A percentile compares a stretch with the other conserved stretches of the same genome.
Evolutionary conservation across 2,329 filamentous ascomycete species (phyloP).

Genomic region (Fusarium sambucinum): DNA sequence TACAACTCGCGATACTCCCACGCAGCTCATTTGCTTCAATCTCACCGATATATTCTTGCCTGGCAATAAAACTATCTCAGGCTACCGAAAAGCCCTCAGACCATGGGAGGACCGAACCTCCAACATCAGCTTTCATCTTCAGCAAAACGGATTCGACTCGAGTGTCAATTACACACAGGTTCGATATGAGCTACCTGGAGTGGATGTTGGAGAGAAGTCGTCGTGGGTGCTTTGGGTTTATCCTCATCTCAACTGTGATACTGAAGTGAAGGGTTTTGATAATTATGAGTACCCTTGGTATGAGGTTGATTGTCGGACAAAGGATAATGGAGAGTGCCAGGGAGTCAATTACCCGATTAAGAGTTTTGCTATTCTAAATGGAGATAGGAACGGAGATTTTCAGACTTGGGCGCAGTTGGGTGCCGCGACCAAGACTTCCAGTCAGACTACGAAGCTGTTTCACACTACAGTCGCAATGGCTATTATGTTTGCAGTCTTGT

Average conservation of each 20-base stretch:
- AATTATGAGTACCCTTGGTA: background rate
- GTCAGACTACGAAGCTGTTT: rapidly evolving
- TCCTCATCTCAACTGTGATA: background rate
- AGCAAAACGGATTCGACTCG: background rate
- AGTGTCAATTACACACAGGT: background rate
- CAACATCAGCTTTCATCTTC: background rate
- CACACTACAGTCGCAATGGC: rapidly evolving
- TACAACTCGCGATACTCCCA: background rate
- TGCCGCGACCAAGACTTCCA: background rate
- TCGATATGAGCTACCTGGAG: background rate
- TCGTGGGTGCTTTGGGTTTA: background rate
- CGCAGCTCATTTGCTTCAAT: background rate
- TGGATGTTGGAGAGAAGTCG: rapidly evolving
- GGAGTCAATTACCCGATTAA: background rate
- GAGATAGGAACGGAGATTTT: background rate
- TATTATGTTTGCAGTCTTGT: background rate
- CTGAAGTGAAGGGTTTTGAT: background rate
- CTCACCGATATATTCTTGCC: background rate
- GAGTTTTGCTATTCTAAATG: background rate
- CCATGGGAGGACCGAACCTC: background rate
- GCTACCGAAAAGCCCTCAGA: background rate
- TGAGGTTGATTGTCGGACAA: background rate
- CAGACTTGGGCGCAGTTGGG: background rate
- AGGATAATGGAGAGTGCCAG: background rate
- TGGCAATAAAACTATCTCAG: background rate